Conservation (phyloP, 192 early-diverging fungal genomes). For the Linnemannia exigua region DNA sequence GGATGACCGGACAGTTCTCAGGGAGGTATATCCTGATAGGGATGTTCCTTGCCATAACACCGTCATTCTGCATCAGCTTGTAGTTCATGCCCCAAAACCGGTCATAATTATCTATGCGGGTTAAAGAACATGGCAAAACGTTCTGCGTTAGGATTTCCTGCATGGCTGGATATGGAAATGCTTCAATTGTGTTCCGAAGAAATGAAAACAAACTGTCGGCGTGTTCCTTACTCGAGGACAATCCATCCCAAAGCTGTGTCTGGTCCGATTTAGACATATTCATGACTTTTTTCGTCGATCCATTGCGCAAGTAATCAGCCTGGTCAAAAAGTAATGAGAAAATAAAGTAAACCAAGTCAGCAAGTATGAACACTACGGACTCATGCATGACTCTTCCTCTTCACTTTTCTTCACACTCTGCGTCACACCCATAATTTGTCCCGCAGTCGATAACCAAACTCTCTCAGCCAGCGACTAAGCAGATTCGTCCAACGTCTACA, state of each 20-base stretch:
- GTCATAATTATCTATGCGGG: constrained; percentile 62
- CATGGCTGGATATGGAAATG: constrained; percentile 35
- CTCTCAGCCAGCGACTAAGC: not conserved
- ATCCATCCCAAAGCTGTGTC: constrained; percentile 82
- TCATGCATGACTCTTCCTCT: not conserved
- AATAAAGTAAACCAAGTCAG: not conserved
- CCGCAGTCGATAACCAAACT: not conserved
- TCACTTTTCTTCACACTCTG: not conserved
- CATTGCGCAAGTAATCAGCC: constrained; percentile 88
- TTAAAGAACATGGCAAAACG: not conserved
- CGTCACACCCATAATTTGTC: not conserved
- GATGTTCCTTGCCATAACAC: constrained; percentile 62
- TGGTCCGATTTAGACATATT: constrained; percentile 87
- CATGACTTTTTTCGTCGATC: constrained; percentile 89
- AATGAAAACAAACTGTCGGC: not conserved
- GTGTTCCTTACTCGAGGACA: constrained; percentile 65
- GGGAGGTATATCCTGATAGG: constrained; percentile 74
- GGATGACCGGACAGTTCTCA: constrained; percentile 70
- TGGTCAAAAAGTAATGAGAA: constrained; percentile 15
- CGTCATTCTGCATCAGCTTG: constrained; percentile 63
- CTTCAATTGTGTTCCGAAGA: constrained; percentile 22
- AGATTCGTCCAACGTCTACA: not conserved
- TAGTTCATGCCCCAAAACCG: constrained; percentile 77
- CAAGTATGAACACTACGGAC: not conserved
- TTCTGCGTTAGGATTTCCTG: not conserved